Conservation (phyloP, 257 asterid species). For the Fraxinus quadrangulata region DNA sequence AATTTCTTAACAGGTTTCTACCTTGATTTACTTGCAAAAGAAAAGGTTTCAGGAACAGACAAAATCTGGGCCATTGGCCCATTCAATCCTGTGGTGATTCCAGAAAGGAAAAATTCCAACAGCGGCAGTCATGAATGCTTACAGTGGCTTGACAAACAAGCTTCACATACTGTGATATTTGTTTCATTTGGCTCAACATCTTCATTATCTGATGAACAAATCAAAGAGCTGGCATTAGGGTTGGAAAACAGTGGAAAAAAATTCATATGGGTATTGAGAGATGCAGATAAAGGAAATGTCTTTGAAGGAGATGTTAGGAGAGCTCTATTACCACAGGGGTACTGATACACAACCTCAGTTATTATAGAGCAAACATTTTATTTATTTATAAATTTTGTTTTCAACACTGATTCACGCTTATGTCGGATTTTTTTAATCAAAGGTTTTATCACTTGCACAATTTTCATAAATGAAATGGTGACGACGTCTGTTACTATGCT, state of each 20-base stretch:
- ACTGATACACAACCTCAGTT: too few species aligned
- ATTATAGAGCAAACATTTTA: too few species aligned
- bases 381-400: too few species aligned
- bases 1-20: not conserved
- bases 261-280: slow-evolving; percentile 36
- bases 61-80: slow-evolving; percentile 35
- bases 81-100: slow-evolving; percentile 7
- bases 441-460: too few species aligned
- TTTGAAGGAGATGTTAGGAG: not conserved
- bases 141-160: slow-evolving; percentile 38
- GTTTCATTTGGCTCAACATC: slow-evolving; percentile 32
- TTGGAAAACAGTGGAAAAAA: slow-evolving; percentile 25
- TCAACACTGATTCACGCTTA: too few species aligned
- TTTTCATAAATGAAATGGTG: too few species aligned
- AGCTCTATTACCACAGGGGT: slow-evolving; percentile 5
- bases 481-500: too few species aligned
- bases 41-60: not conserved
- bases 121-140: slow-evolving; percentile 14
- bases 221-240: slow-evolving; percentile 30
- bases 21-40: slow-evolving; percentile 28
- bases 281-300: slow-evolving; percentile 8
- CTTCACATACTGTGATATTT: slow-evolving; percentile 22
- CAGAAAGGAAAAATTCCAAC: not conserved
- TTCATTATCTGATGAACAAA: slow-evolving; percentile 19
- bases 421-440: too few species aligned